A percentile compares a stretch with the other conserved stretches of the same genome.
Conservation (phyloP, 345 rosid species). For the Ceriops tagal region DNA sequence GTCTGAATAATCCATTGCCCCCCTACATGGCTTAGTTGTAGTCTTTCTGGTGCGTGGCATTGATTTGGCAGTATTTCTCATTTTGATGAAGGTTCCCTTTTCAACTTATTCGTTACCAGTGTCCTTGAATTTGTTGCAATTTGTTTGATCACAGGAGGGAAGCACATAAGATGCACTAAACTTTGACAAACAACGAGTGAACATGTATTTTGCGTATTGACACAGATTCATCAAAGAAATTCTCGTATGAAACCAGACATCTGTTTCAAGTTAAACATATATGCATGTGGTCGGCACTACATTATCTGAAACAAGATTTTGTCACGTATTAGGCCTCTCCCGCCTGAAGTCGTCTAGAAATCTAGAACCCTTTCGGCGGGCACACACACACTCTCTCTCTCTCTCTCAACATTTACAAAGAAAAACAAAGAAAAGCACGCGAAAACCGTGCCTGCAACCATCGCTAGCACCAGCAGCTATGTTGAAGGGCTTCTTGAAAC, state of each 20-base stretch:
- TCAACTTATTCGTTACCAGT: too few relatives aligned
- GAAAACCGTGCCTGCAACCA: neutral
- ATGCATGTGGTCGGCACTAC: neutral
- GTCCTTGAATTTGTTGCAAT: neutral
- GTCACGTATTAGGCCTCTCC: too few relatives aligned
- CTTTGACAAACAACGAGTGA: too few relatives aligned
- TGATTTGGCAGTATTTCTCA: neutral
- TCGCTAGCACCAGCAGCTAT: neutral
- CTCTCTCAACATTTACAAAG: too few relatives aligned
- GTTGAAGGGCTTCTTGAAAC: neutral
- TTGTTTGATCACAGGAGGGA: too few relatives aligned
- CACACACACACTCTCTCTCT: too few relatives aligned
- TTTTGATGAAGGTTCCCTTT: neutral
- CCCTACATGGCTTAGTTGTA: neutral
- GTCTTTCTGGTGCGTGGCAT: neutral
- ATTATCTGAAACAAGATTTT: neutral
- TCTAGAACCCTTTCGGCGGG: too few relatives aligned
- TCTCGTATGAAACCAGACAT: neutral
- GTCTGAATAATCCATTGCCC: slow-evolving; percentile 1
- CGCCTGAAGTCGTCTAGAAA: too few relatives aligned
- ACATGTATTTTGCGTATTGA: too few relatives aligned
- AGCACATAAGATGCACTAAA: too few relatives aligned
- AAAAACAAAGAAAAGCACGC: neutral
- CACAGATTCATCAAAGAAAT: neutral
- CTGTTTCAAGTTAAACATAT: neutral